A percentile compares a stretch with the other conserved stretches of the same genome.
Evolutionary conservation across 2,329 filamentous ascomycete species (phyloP).

Genomic region (Taxawa tesnikishii): DNA sequence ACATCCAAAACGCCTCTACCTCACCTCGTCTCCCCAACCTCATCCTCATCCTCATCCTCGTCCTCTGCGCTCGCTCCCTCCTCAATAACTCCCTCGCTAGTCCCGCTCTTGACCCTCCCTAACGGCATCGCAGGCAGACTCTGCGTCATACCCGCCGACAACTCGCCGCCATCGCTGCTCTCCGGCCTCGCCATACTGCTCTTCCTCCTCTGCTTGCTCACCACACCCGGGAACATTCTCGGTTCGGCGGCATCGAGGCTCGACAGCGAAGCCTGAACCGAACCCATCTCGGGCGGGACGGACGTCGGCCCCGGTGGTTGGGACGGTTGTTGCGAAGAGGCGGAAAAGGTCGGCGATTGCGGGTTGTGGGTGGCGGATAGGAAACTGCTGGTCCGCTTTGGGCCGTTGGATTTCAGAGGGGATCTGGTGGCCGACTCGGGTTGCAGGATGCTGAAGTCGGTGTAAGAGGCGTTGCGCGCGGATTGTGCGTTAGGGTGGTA

Average conservation of each 20-base stretch:
- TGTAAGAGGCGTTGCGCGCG: conserved; percentile 20
- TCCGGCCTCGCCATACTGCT: conserved; percentile 13
- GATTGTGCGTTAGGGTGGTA: conserved; percentile 20
- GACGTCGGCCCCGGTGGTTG: conserved; percentile 2
- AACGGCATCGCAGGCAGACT: conserved; percentile 5
- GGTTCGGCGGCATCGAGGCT: conserved; percentile 38
- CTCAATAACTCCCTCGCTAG: no score
- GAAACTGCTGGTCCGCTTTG: no score
- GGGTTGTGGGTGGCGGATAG: neutral
- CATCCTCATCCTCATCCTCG: no score
- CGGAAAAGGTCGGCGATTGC: neutral
- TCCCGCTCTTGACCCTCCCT: neutral
- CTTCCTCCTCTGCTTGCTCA: conserved; percentile 34
- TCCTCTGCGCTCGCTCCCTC: neutral
- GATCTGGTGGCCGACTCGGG: neutral
- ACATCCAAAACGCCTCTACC: no score
- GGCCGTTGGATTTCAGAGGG: conserved; percentile 1
- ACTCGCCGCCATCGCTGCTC: conserved; percentile 1
- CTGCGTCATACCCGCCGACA: conserved; percentile 5
- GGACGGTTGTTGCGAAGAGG: neutral
- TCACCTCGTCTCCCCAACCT: conserved; percentile 5
- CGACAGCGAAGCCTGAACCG: conserved; percentile 3
- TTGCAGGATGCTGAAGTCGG: conserved; percentile 13
- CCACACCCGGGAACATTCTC: conserved; percentile 59
- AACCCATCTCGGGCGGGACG: conserved; percentile 4